phyloP scores from a whole-genome alignment of 495 filamentous ascomycete genomes.

The Tetracladium marchalianum region DNA sequence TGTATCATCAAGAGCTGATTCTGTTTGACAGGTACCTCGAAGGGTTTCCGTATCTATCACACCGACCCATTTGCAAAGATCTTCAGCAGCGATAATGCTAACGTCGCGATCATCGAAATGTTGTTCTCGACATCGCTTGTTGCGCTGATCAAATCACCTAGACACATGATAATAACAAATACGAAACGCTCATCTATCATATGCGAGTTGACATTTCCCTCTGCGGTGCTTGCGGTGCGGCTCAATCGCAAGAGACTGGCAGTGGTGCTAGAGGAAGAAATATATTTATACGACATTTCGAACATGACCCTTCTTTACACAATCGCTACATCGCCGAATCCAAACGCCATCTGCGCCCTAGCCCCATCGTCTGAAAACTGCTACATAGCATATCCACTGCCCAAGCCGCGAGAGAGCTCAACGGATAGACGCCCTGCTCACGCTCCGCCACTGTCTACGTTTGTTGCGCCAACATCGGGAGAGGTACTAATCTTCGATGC shows the following conservation, averaged over 20 bases:
- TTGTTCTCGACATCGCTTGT: conserved; percentile 98
- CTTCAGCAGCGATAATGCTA: conserved; percentile 85
- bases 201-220: conserved; percentile 96
- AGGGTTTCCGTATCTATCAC: conserved; percentile 90
- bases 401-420: conserved; percentile 56
- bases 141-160: conserved; percentile 78
- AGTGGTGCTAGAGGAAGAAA: conserved; percentile 87
- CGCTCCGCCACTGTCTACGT: conserved; percentile 65
- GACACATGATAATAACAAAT: conserved; percentile 88
- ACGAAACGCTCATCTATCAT: conserved; percentile 96
- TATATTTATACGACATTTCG: conserved; percentile 96
- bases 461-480: conserved; percentile 75
- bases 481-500: conserved; percentile 90
- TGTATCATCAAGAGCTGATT: not conserved
- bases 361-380: conserved; percentile 93
- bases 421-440: conserved; percentile 62
- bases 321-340: conserved; percentile 88
- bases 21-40: conserved; percentile 56
- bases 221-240: conserved; percentile 82
- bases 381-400: conserved; percentile 86
- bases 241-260: conserved; percentile 90
- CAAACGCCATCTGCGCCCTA: conserved; percentile 79
- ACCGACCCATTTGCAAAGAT: conserved; percentile 92
- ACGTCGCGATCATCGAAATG: conserved; percentile 95
- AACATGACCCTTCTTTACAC: conserved; percentile 92